phyloP scores from a whole-genome alignment of 2,329 filamentous ascomycete species.

The Furcasterigmium furcatum region DNA sequence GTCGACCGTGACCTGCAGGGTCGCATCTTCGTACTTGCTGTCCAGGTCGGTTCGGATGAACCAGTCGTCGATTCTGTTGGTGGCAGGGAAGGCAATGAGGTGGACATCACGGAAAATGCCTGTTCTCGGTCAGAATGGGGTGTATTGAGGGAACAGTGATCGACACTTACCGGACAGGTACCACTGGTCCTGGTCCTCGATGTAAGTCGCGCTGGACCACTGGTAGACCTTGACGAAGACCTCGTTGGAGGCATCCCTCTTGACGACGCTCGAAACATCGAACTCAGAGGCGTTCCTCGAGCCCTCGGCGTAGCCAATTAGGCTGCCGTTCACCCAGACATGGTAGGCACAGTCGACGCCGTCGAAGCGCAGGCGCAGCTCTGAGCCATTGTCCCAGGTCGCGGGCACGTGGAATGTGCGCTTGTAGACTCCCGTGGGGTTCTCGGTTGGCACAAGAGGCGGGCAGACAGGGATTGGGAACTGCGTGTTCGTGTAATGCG shows the following conservation, averaged over 20 bases:
- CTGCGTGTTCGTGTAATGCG: slow-evolving; percentile 67
- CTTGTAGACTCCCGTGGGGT: slow-evolving; percentile 62
- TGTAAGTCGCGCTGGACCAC: slow-evolving; percentile 66
- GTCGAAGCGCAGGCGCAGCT: slow-evolving; percentile 64
- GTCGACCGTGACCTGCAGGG: slow-evolving; percentile 45
- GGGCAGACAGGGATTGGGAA: slow-evolving; percentile 65
- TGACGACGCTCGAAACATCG: slow-evolving; percentile 53
- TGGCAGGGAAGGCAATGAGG: slow-evolving; percentile 52
- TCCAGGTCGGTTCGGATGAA: slow-evolving; percentile 54
- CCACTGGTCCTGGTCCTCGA: slow-evolving; percentile 71
- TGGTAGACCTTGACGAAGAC: slow-evolving; percentile 67
- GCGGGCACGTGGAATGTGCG: slow-evolving; percentile 51
- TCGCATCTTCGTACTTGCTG: slow-evolving; percentile 43
- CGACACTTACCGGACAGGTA: slow-evolving; percentile 54
- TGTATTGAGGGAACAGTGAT: fast-evolving
- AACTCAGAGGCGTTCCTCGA: slow-evolving; percentile 68
- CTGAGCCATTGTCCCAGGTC: slow-evolving; percentile 37
- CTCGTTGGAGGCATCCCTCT: slow-evolving; percentile 40
- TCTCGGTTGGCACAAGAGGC: slow-evolving; percentile 58
- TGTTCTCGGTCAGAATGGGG: slow-evolving; percentile 10
- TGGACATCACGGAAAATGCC: slow-evolving; percentile 66
- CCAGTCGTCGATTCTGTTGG: slow-evolving; percentile 52
- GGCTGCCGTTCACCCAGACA: slow-evolving; percentile 61
- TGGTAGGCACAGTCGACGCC: slow-evolving; percentile 72
- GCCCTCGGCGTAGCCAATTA: slow-evolving; percentile 67